phyloP scores from a whole-genome alignment of 2,329 filamentous ascomycete species.

The Zymoseptoria ardabiliae region DNA sequence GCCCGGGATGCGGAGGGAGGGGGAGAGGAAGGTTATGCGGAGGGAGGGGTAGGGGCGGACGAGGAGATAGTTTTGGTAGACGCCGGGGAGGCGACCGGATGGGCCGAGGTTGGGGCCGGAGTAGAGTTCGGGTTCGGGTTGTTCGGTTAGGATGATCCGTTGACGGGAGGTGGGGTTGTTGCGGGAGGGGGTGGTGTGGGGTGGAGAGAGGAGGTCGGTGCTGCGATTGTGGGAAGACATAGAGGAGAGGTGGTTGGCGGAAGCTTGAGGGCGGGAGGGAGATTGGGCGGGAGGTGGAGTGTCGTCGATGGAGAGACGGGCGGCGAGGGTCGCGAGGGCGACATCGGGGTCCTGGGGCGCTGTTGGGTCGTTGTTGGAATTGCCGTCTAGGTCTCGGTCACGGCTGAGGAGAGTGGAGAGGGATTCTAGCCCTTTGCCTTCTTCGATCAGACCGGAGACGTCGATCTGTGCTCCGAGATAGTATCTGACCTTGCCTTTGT shows the following conservation, averaged over 20 bases:
- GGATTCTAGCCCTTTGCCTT: slow-evolving; percentile 31
- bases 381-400: slow-evolving; percentile 14
- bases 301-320: background rate
- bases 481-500: slow-evolving; percentile 35
- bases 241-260: background rate
- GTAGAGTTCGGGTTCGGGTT: slow-evolving; percentile 24
- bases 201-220: background rate
- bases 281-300: too few relatives aligned
- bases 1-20: slow-evolving; percentile 58
- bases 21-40: slow-evolving; percentile 62
- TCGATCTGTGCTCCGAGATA: slow-evolving; percentile 36
- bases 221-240: background rate
- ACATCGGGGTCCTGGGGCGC: slow-evolving; percentile 6
- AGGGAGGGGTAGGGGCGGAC: slow-evolving; percentile 59
- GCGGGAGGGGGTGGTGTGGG: background rate
- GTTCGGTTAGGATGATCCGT: background rate
- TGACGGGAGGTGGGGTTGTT: background rate
- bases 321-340: slow-evolving; percentile 18
- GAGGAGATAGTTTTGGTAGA: slow-evolving; percentile 49
- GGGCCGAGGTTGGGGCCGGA: slow-evolving; percentile 26
- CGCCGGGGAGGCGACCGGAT: slow-evolving; percentile 30
- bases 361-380: background rate
- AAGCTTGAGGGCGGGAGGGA: background rate
- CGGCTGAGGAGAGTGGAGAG: slow-evolving; percentile 30
- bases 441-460: slow-evolving; percentile 31